phyloP scores from a whole-genome alignment of 225 moss, liverwort and hornwort genomes.

The Bryoerythrophyllum caledonicum region DNA sequence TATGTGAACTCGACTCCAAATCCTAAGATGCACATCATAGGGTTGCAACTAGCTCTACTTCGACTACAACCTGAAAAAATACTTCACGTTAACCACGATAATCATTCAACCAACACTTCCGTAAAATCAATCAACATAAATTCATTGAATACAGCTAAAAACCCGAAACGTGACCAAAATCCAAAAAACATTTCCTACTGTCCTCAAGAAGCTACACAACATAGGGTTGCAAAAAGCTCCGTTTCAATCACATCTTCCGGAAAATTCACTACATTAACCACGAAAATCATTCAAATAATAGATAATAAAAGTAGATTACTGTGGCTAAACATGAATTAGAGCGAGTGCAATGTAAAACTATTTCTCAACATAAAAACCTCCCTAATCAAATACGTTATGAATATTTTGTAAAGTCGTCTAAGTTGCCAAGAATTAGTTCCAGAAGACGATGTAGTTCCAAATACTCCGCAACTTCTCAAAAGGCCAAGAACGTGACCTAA shows the following conservation, averaged over 20 bases:
- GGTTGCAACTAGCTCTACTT: conserved; percentile 13
- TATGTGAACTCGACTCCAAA: background rate
- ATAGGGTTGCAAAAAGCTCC: conserved; percentile 14
- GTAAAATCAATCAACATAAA: background rate
- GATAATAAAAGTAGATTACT: too few relatives aligned
- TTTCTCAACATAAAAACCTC: too few relatives aligned
- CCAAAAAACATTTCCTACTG: background rate
- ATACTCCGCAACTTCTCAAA: too few relatives aligned
- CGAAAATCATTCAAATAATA: background rate
- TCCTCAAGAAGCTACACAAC: background rate
- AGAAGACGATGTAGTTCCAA: too few relatives aligned
- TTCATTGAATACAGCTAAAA: background rate
- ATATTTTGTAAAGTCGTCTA: too few relatives aligned
- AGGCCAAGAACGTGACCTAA: conserved; percentile 5
- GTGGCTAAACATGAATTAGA: too few relatives aligned
- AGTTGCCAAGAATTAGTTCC: too few relatives aligned
- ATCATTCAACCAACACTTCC: conserved; percentile 3
- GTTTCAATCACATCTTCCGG: background rate
- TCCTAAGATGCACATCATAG: conserved; percentile 10
- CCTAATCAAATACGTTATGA: too few relatives aligned
- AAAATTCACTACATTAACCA: background rate
- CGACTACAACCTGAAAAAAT: background rate
- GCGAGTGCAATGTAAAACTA: too few relatives aligned
- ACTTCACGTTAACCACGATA: background rate
- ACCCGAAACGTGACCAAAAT: background rate